These are phyloP conservation scores for Dothideomycetidae sp. DNA, from an alignment of 2,329 filamentous ascomycete genomes.

Conservation along the genomic window DNA sequence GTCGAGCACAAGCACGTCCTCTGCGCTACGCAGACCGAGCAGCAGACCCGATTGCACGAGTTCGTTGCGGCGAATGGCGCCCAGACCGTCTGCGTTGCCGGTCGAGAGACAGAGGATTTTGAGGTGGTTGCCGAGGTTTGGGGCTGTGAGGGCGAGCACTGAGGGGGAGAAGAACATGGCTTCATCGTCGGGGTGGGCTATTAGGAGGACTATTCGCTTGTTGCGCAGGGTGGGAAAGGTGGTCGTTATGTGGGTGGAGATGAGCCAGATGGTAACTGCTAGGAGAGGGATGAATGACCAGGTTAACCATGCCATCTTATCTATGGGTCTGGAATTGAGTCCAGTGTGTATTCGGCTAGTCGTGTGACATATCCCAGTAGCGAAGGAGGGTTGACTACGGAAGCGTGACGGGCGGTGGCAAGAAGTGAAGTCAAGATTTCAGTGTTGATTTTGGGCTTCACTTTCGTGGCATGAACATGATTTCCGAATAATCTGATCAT, in stretches of 20 bases:
- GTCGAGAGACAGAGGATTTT: slow-evolving; percentile 89
- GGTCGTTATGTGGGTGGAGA: slow-evolving; percentile 30
- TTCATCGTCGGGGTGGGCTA: slow-evolving; percentile 96
- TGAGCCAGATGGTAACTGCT: slow-evolving; percentile 32
- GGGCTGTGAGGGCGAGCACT: slow-evolving; percentile 66
- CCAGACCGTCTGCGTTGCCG: slow-evolving; percentile 79
- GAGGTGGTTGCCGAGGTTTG: slow-evolving; percentile 72
- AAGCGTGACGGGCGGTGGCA: too few relatives aligned
- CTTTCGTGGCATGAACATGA: too few relatives aligned
- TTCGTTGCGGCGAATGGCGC: slow-evolving; percentile 68
- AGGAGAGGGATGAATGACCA: slow-evolving; percentile 28
- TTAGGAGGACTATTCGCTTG: slow-evolving; percentile 82
- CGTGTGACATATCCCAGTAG: too few relatives aligned
- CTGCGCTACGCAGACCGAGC: slow-evolving; percentile 58
- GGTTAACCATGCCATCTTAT: slow-evolving; percentile 28
- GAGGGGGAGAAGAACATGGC: slow-evolving; percentile 98
- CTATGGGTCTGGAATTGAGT: too few relatives aligned
- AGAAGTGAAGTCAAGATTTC: too few relatives aligned
- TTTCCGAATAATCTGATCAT: too few relatives aligned
- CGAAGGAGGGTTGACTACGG: too few relatives aligned
- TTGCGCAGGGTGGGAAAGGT: slow-evolving; percentile 55
- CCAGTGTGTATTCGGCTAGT: too few relatives aligned
- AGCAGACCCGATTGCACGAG: slow-evolving; percentile 64
- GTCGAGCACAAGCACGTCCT: slow-evolving; percentile 78
- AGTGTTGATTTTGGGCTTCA: too few relatives aligned